Percentiles rank a stretch among this genome's conserved stretches.
phyloP scores from a whole-genome alignment of 148 eudicot species.

The Hydrangea macrophylla region DNA sequence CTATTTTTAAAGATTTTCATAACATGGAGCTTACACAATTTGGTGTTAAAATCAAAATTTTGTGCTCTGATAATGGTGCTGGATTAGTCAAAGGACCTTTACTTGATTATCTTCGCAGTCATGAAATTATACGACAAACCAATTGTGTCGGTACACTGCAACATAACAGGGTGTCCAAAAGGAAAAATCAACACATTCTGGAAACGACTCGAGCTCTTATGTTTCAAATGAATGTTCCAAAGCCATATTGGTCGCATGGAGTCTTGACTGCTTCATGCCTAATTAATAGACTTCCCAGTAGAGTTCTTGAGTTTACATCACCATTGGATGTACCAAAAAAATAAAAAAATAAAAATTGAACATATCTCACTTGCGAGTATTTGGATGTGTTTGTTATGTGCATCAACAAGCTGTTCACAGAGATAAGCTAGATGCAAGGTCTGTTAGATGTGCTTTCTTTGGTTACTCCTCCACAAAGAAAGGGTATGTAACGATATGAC shows the following conservation, averaged over 20 bases:
- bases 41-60: too few relatives aligned
- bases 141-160: not conserved
- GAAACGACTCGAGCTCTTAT: not conserved
- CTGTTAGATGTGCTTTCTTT: not conserved
- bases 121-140: not conserved
- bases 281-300: not conserved
- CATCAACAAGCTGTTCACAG: not conserved
- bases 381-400: not conserved
- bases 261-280: not conserved
- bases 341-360: not conserved
- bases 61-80: too few relatives aligned
- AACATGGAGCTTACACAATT: too few relatives aligned
- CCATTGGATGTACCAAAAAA: not conserved
- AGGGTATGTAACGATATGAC: not conserved
- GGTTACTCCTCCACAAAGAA: not conserved
- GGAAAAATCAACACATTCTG: not conserved
- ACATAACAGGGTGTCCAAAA: not conserved
- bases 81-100: too few relatives aligned
- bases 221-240: not conserved
- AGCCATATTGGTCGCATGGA: not conserved
- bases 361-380: not conserved
- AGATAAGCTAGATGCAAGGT: not conserved
- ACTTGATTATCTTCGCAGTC: too few relatives aligned
- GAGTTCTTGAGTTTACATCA: not conserved
- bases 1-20: too few relatives aligned